Conservation (phyloP, 1,139 yeast genomes). For the Taphrina deformans region DNA sequence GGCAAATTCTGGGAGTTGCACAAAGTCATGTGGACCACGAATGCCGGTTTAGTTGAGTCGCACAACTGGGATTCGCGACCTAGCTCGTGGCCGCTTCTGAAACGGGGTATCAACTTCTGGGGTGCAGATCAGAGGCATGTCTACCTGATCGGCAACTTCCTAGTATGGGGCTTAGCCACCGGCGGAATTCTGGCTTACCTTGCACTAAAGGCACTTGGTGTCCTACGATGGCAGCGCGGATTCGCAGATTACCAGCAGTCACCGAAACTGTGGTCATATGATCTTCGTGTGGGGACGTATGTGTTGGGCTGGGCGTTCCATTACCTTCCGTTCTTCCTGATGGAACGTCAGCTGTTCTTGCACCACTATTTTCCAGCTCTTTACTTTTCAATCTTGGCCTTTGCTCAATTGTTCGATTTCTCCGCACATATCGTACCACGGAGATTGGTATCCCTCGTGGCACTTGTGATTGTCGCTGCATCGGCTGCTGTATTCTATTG, state of each 20-base stretch:
- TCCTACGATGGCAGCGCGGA: slow-evolving; percentile 73
- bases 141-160: slow-evolving; percentile 86
- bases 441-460: slow-evolving; percentile 47
- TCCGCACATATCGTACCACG: slow-evolving; percentile 42
- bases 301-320: slow-evolving; percentile 81
- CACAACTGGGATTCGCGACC: slow-evolving; percentile 91
- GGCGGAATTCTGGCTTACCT: slow-evolving; percentile 57
- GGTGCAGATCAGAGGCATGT: slow-evolving; percentile 71
- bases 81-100: slow-evolving; percentile 79
- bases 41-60: slow-evolving; percentile 77
- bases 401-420: slow-evolving; percentile 79
- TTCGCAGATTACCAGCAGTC: slow-evolving; percentile 46
- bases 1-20: slow-evolving; percentile 77
- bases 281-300: slow-evolving; percentile 66
- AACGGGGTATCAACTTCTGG: slow-evolving; percentile 97
- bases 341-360: slow-evolving; percentile 91
- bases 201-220: slow-evolving; percentile 55
- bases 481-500: slow-evolving; percentile 60
- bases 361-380: slow-evolving; percentile 92
- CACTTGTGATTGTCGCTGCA: slow-evolving; percentile 52
- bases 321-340: slow-evolving; percentile 81
- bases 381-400: slow-evolving; percentile 80
- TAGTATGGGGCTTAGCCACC: slow-evolving; percentile 85
- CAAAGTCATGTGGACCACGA: slow-evolving; percentile 86
- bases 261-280: slow-evolving; percentile 66